A percentile compares a stretch with the other conserved stretches of the same genome.
These are phyloP conservation scores for Nannochloris sp. DNA, from an alignment of 139 green algal species.

Conservation along the genomic window DNA sequence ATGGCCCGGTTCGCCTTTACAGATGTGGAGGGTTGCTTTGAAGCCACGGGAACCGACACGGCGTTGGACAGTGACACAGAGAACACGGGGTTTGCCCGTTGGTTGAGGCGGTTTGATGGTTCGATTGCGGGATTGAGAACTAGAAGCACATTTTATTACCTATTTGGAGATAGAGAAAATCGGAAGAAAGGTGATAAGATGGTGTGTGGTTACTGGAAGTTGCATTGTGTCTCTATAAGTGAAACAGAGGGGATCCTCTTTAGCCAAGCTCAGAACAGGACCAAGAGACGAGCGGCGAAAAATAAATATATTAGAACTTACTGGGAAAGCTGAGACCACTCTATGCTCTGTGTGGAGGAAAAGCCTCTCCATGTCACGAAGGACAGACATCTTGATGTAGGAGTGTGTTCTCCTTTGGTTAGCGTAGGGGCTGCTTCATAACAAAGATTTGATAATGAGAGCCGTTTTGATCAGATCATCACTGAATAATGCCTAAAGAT, in stretches of 20 bases:
- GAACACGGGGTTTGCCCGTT: constrained; percentile 35
- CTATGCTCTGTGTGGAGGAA: constrained; percentile 32
- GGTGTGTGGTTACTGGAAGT: not conserved
- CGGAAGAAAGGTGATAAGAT: not conserved
- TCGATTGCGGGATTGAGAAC: not conserved
- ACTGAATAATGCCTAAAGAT: too few species aligned
- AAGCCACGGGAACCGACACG: constrained; percentile 31
- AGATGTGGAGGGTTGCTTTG: constrained; percentile 38
- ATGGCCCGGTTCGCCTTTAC: constrained; percentile 17
- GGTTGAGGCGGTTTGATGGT: constrained; percentile 17
- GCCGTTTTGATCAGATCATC: too few species aligned
- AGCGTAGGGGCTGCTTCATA: too few species aligned
- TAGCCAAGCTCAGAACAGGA: not conserved
- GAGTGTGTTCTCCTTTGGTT: too few species aligned
- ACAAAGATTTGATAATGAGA: too few species aligned
- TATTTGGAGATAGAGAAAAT: constrained; percentile 1
- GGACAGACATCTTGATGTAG: constrained; percentile 14
- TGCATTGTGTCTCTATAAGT: constrained; percentile 1
- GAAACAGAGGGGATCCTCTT: not conserved
- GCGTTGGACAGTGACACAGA: constrained; percentile 44
- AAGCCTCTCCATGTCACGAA: constrained; percentile 27
- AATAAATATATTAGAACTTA: constrained; percentile 1
- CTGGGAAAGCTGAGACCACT: constrained; percentile 30
- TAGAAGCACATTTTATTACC: constrained; percentile 20
- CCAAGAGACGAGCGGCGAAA: not conserved